Evolutionary conservation across 805 yeast genomes (phyloP).

Genomic region (Nakazawaea pomicola): DNA sequence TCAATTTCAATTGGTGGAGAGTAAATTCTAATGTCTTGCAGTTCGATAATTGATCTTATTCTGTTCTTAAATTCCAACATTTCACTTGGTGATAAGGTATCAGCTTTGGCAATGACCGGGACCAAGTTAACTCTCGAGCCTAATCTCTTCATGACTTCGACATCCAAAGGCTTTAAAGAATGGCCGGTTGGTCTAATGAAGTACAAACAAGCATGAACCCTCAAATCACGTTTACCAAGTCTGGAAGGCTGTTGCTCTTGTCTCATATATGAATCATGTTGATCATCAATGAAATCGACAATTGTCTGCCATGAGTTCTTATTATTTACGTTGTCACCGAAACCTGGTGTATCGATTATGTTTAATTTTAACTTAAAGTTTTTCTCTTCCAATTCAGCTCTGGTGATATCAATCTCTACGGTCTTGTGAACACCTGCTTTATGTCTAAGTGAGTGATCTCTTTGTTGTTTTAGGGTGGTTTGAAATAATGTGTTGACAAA

Average conservation of each 20-base stretch:
- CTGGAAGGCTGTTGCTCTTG: slow-evolving; percentile 92
- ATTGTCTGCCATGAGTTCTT: slow-evolving; percentile 82
- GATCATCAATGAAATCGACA: slow-evolving; percentile 86
- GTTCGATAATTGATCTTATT: slow-evolving; percentile 77
- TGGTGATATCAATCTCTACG: slow-evolving; percentile 70
- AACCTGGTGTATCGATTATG: slow-evolving; percentile 89
- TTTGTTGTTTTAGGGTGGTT: slow-evolving; percentile 57
- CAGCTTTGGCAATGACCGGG: slow-evolving; percentile 88
- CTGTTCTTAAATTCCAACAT: slow-evolving; percentile 64
- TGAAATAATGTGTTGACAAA: slow-evolving; percentile 84
- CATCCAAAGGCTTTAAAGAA: slow-evolving; percentile 80
- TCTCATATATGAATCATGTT: slow-evolving; percentile 81
- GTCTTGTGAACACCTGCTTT: slow-evolving; percentile 62
- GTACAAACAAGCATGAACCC: slow-evolving; percentile 89
- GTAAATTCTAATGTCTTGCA: slow-evolving; percentile 77
- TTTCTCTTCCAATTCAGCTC: slow-evolving; percentile 82
- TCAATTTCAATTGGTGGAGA: slow-evolving; percentile 78
- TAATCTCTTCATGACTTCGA: slow-evolving; percentile 81
- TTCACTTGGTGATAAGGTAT: slow-evolving; percentile 71
- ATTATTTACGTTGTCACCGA: slow-evolving; percentile 88
- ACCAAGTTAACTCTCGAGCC: slow-evolving; percentile 79
- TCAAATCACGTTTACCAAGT: slow-evolving; percentile 58
- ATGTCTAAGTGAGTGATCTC: slow-evolving; percentile 49
- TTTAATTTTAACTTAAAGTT: slow-evolving; percentile 74
- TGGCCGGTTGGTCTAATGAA: slow-evolving; percentile 92